Evolutionary conservation across 768 basidiomycete genomes (phyloP).

Genomic region (Hygrocybe punicea): DNA sequence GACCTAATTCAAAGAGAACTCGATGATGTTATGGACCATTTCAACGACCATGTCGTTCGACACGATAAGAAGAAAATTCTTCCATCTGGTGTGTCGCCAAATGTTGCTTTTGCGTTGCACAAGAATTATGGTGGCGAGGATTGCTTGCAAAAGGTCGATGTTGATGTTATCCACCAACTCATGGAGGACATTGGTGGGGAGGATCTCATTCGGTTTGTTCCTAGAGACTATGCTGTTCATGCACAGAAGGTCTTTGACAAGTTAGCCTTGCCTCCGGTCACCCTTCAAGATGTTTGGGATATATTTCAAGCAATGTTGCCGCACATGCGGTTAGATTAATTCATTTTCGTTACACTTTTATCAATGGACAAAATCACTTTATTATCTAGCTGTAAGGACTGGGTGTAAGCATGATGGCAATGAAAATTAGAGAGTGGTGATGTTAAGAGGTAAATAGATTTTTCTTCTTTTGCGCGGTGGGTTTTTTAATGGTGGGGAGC

Average conservation of each 20-base stretch:
- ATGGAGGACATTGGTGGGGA: slow-evolving; percentile 24
- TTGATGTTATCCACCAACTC: slow-evolving; percentile 13
- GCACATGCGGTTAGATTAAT: slow-evolving; percentile 8
- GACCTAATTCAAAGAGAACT: slow-evolving; percentile 26
- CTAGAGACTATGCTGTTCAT: slow-evolving; percentile 12
- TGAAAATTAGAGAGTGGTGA: no score
- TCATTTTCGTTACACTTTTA: neutral
- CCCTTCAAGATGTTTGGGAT: slow-evolving; percentile 21
- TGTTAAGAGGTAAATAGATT: no score
- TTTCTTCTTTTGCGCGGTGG: no score
- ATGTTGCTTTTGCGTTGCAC: slow-evolving; percentile 18
- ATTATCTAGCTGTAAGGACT: neutral
- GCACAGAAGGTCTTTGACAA: slow-evolving; percentile 14
- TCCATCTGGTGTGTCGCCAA: slow-evolving; percentile 23
- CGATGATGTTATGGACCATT: slow-evolving; percentile 11
- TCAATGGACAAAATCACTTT: neutral
- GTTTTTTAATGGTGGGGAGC: neutral
- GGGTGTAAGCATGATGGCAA: no score
- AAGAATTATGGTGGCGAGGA: slow-evolving; percentile 15
- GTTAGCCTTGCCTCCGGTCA: slow-evolving; percentile 9
- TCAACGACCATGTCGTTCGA: slow-evolving; percentile 18
- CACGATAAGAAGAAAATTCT: slow-evolving; percentile 17
- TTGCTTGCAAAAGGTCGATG: slow-evolving; percentile 22
- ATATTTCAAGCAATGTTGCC: slow-evolving; percentile 19
- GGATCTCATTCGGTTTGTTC: slow-evolving; percentile 20